Conservation (phyloP, 495 filamentous ascomycete genomes). For the Durotheca rogersii region DNA sequence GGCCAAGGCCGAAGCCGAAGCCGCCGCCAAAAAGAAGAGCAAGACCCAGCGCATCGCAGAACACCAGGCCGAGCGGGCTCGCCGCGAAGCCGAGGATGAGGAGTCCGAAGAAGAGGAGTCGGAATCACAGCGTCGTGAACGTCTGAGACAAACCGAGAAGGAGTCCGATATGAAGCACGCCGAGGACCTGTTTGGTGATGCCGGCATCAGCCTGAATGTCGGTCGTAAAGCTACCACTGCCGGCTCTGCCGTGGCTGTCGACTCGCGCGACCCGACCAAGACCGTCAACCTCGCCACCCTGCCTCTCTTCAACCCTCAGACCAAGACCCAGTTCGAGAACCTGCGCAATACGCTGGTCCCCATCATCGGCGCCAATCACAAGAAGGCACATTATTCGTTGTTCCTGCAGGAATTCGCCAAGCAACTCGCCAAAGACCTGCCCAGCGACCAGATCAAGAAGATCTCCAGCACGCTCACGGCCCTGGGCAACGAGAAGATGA, state of each 20-base stretch:
- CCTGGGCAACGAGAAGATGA: conserved; percentile 96
- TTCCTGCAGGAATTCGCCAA: conserved; percentile 92
- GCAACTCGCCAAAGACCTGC: conserved; percentile 81
- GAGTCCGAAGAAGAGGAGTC: conserved; percentile 59
- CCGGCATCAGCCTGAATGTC: conserved; percentile 64
- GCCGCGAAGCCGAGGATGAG: conserved; percentile 50
- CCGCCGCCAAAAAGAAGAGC: conserved; percentile 90
- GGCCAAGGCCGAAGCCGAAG: conserved; percentile 85
- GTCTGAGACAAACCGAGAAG: conserved; percentile 74
- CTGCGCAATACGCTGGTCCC: conserved; percentile 75
- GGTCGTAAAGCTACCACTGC: conserved; percentile 58
- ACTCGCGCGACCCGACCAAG: conserved; percentile 69
- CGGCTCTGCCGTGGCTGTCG: conserved; percentile 64
- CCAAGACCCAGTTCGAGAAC: conserved; percentile 77
- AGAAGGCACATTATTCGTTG: conserved; percentile 85
- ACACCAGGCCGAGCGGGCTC: conserved; percentile 55
- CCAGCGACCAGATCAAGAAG: conserved; percentile 93
- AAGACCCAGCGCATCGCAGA: conserved; percentile 88
- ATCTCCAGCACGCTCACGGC: conserved; percentile 79
- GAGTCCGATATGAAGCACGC: conserved; percentile 90
- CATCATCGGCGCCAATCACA: conserved; percentile 67
- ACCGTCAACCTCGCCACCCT: conserved; percentile 77
- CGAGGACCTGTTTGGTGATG: conserved; percentile 81
- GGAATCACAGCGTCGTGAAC: conserved; percentile 68
- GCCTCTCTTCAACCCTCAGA: conserved; percentile 83